These are phyloP conservation scores for Thermoascus crustaceus DNA, from an alignment of 2,329 filamentous ascomycete genomes.

Conservation along the genomic window DNA sequence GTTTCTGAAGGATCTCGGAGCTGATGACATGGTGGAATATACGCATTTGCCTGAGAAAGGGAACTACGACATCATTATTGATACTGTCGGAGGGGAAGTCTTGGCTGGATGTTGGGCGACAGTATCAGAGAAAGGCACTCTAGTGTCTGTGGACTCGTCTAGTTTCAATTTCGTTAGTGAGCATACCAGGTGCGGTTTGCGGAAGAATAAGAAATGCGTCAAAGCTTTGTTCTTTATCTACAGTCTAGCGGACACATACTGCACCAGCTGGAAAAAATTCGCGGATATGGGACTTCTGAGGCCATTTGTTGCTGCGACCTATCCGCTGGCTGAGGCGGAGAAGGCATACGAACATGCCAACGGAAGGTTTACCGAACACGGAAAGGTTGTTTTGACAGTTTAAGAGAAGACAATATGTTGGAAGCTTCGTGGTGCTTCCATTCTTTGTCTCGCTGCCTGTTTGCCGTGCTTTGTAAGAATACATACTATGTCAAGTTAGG, in stretches of 20 bases:
- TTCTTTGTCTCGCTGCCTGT: too few relatives aligned
- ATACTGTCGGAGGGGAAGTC: slow-evolving; percentile 19
- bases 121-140: slow-evolving; percentile 11
- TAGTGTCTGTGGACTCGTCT: slow-evolving; percentile 22
- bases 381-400: slow-evolving; percentile 19
- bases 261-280: slow-evolving; percentile 9
- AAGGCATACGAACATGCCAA: slow-evolving; percentile 17
- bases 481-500: too few relatives aligned
- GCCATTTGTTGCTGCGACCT: slow-evolving; percentile 14
- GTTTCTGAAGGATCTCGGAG: slow-evolving; percentile 29
- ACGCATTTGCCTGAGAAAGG: slow-evolving; percentile 5
- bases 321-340: slow-evolving; percentile 10
- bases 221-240: slow-evolving; percentile 18
- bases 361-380: slow-evolving; percentile 10
- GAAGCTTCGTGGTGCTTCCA: too few relatives aligned
- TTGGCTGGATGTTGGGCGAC: slow-evolving; percentile 15
- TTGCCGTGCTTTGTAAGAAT: too few relatives aligned
- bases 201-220: slow-evolving; percentile 12
- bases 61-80: slow-evolving; percentile 18
- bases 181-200: slow-evolving; percentile 13
- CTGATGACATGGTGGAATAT: slow-evolving; percentile 34
- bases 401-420: too few relatives aligned
- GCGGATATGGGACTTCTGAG: slow-evolving; percentile 9
- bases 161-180: slow-evolving; percentile 21
- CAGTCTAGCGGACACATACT: too few relatives aligned